Conservation (phyloP, 768 basidiomycete species). For the Exsudoporus frostii region DNA sequence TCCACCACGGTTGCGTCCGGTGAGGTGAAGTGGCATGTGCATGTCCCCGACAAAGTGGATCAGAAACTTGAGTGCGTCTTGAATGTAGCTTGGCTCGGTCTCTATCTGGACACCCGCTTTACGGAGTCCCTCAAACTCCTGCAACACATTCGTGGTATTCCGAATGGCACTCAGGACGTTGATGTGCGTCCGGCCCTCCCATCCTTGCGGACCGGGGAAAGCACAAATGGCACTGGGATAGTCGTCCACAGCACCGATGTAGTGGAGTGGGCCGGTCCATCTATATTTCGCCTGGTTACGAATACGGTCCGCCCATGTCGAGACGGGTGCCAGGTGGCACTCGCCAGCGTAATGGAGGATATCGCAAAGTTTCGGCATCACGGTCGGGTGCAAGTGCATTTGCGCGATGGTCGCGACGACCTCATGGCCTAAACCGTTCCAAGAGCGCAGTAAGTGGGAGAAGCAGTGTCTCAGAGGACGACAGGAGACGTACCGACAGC, state of each 20-base stretch:
- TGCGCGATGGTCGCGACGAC: conserved; percentile 93
- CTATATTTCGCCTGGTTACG: conserved; percentile 50
- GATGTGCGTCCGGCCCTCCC: conserved; percentile 50
- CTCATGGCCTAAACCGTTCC: conserved; percentile 66
- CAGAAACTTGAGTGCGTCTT: conserved; percentile 88
- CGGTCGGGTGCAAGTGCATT: conserved; percentile 77
- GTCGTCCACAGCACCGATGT: conserved; percentile 71
- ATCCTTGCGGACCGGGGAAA: conserved; percentile 75
- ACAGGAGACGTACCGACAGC: conserved; percentile 31
- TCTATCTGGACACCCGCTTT: background rate
- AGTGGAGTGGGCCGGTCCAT: conserved; percentile 76
- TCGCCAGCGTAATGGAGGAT: conserved; percentile 54
- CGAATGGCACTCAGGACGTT: conserved; percentile 79
- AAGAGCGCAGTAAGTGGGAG: background rate
- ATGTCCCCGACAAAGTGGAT: conserved; percentile 92
- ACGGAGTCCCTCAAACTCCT: conserved; percentile 39
- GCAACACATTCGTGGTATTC: conserved; percentile 68
- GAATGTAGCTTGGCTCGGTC: conserved; percentile 39
- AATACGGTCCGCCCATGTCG: conserved; percentile 84
- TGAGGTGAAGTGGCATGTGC: conserved; percentile 92
- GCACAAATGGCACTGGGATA: conserved; percentile 71
- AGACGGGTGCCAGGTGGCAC: conserved; percentile 81
- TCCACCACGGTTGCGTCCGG: conserved; percentile 83
- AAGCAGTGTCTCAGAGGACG: background rate
- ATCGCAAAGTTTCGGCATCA: conserved; percentile 60